Evolutionary conservation across 176 grass and related monocot species (phyloP).

Genomic region (Musa troglodytarum): DNA sequence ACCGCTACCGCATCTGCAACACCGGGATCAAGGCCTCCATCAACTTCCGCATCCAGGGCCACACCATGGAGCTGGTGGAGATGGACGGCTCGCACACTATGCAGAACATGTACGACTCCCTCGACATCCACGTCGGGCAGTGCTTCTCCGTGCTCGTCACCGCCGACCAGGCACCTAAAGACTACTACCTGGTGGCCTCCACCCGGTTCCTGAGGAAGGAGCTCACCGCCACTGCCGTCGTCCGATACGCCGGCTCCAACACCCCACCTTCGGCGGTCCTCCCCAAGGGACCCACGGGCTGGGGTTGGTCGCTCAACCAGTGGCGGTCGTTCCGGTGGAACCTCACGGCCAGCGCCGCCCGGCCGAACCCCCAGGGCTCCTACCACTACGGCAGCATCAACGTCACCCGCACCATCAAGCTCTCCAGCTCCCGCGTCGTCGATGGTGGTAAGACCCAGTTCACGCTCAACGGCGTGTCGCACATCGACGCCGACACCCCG

Average conservation of each 20-base stretch:
- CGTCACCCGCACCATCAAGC: not conserved
- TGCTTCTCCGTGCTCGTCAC: not conserved
- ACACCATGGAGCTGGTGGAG: not conserved
- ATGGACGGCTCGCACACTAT: not conserved
- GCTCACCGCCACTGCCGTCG: not conserved
- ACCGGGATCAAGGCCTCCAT: not conserved
- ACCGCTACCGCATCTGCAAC: not conserved
- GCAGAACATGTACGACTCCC: not conserved
- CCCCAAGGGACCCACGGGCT: not conserved
- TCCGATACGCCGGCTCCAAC: not conserved
- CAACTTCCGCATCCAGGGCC: not conserved
- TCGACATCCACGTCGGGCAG: not conserved
- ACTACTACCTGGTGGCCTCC: constrained; percentile 1
- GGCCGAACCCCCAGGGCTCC: not conserved
- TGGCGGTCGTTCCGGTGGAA: not conserved
- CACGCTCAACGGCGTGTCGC: not conserved
- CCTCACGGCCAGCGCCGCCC: not conserved
- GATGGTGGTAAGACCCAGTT: not conserved
- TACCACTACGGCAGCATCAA: not conserved
- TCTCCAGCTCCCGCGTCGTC: not conserved
- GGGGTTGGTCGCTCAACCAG: not conserved
- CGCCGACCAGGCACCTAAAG: not conserved
- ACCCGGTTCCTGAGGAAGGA: not conserved
- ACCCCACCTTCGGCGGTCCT: not conserved
- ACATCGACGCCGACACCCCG: not conserved